phyloP scores from a whole-genome alignment of 345 rosid species.

The Moricandia arvensis region DNA sequence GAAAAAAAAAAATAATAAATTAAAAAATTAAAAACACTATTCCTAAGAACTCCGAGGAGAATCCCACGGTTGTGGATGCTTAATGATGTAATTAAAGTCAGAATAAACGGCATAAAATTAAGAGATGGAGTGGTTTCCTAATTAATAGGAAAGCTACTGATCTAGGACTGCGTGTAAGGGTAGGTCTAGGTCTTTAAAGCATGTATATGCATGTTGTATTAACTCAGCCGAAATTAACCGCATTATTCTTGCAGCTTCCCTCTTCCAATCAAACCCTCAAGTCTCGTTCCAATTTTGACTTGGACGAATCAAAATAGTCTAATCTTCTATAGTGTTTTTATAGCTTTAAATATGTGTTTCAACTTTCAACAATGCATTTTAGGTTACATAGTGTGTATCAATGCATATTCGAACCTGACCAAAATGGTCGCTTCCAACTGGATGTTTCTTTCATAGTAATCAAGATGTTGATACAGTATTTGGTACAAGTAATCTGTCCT shows the following conservation, averaged over 20 bases:
- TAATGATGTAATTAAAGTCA: conserved; percentile 28
- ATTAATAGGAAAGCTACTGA: conserved; percentile 37
- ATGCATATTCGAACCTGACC: conserved; percentile 12
- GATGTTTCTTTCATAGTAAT: conserved; percentile 18
- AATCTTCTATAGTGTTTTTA: background rate
- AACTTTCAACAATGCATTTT: conserved; percentile 11
- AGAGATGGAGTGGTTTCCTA: conserved; percentile 28
- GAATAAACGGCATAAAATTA: conserved; percentile 19
- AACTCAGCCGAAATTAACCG: conserved; percentile 27
- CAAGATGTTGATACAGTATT: conserved; percentile 10
- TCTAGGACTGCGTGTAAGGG: conserved; percentile 39
- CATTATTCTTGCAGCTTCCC: conserved; percentile 12
- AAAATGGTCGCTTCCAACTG: conserved; percentile 15
- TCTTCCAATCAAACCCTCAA: conserved; percentile 10
- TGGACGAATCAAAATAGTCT: conserved; percentile 18
- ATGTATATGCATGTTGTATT: conserved; percentile 32
- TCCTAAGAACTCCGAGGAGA: too few relatives aligned
- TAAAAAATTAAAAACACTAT: too few relatives aligned
- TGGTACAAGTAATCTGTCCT: background rate
- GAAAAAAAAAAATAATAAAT: too few relatives aligned
- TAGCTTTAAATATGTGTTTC: conserved; percentile 18
- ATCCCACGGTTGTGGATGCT: too few relatives aligned
- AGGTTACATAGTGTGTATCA: conserved; percentile 19
- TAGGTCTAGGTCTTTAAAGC: conserved; percentile 40
- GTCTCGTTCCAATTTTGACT: conserved; percentile 15